Evolutionary conservation across 495 filamentous ascomycete genomes (phyloP).

Genomic region (Niebla homalea): DNA sequence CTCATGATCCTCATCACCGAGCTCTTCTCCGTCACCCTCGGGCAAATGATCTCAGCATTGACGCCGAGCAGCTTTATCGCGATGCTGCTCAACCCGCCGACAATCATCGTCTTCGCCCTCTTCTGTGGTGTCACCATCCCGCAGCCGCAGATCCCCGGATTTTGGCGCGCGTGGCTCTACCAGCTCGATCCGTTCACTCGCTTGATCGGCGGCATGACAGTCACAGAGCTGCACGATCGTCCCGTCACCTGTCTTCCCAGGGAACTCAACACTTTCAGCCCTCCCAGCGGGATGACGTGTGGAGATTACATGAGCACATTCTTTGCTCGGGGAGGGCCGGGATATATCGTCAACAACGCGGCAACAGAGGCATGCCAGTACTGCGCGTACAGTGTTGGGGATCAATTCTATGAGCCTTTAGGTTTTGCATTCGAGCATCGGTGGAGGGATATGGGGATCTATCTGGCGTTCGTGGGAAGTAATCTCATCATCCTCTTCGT

Average conservation of each 20-base stretch:
- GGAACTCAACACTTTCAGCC: conserved; percentile 44
- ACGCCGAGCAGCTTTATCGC: conserved; percentile 52
- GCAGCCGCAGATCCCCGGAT: conserved; percentile 47
- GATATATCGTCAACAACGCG: conserved; percentile 39
- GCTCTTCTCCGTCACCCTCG: conserved; percentile 48
- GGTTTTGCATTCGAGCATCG: conserved; percentile 39
- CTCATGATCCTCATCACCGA: conserved; percentile 39
- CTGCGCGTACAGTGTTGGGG: conserved; percentile 43
- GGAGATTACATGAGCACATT: conserved; percentile 42
- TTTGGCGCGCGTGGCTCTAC: conserved; percentile 79
- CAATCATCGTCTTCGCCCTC: conserved; percentile 52
- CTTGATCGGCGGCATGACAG: conserved; percentile 50
- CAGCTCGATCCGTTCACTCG: conserved; percentile 65
- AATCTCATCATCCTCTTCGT: conserved; percentile 41
- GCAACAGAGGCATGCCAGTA: conserved; percentile 43
- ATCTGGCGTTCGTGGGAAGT: conserved; percentile 61
- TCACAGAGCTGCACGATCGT: conserved; percentile 44
- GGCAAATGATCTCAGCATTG: conserved; percentile 51
- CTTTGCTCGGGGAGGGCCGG: conserved; percentile 28
- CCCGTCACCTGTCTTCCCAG: conserved; percentile 43
- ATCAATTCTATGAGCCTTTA: conserved; percentile 43
- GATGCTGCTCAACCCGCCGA: conserved; percentile 52
- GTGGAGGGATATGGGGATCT: conserved; percentile 60
- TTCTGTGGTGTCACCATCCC: conserved; percentile 63
- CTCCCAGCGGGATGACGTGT: conserved; percentile 43